These are phyloP conservation scores for Paramecium octaurelia DNA, from an alignment of 73 alveolate genomes.

Conservation along the genomic window DNA sequence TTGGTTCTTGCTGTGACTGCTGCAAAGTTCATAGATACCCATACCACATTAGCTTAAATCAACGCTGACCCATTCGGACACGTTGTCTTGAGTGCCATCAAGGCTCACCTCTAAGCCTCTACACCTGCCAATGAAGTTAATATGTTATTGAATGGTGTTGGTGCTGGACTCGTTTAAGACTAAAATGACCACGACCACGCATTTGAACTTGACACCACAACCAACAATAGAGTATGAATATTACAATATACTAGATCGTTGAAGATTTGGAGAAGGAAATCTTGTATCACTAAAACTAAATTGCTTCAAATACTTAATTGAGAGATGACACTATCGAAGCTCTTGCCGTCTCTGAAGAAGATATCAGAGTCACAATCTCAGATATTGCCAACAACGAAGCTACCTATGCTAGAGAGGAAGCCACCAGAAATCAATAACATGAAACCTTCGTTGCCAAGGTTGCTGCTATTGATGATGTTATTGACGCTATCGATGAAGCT, in stretches of 20 bases:
- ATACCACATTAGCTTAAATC: slow-evolving; percentile 35
- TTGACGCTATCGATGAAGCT: slow-evolving; percentile 62
- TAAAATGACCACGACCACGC: slow-evolving; percentile 28
- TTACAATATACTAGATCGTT: background rate
- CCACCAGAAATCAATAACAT: slow-evolving; percentile 41
- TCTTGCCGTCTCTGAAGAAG: slow-evolving; percentile 31
- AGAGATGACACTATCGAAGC: slow-evolving; percentile 51
- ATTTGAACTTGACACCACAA: background rate
- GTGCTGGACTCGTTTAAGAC: slow-evolving; percentile 46
- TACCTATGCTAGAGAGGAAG: slow-evolving; percentile 54
- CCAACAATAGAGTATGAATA: background rate
- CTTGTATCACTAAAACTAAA: slow-evolving; percentile 10
- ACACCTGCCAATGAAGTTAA: slow-evolving; percentile 50
- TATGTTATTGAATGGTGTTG: slow-evolving; percentile 32
- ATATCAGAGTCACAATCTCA: slow-evolving; percentile 4
- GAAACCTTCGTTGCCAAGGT: slow-evolving; percentile 22
- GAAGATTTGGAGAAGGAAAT: slow-evolving; percentile 29
- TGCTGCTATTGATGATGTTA: slow-evolving; percentile 55
- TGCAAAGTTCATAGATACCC: slow-evolving; percentile 39
- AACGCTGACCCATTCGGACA: slow-evolving; percentile 49
- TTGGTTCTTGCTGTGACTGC: slow-evolving; percentile 54
- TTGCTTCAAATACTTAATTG: slow-evolving; percentile 6
- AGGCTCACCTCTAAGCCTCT: slow-evolving; percentile 40
- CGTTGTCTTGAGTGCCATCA: slow-evolving; percentile 41
- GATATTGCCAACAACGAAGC: slow-evolving; percentile 48